These are phyloP conservation scores for Penstemon eatonii DNA, from an alignment of 257 asterid species.

Conservation along the genomic window DNA sequence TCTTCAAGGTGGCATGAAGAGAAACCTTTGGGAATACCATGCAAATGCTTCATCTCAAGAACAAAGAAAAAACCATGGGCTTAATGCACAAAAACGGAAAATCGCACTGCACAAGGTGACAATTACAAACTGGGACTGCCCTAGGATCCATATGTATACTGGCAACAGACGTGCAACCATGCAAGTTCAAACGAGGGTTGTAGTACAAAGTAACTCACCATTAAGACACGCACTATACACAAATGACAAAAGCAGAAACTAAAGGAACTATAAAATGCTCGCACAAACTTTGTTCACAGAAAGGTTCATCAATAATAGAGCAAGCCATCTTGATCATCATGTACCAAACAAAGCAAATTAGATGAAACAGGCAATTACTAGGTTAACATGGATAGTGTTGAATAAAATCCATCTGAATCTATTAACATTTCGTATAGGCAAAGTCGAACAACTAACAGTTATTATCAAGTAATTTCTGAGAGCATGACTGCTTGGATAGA, in stretches of 20 bases:
- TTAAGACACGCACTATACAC: not conserved
- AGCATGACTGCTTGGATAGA: not conserved
- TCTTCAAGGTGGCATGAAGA: not conserved
- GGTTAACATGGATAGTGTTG: not conserved
- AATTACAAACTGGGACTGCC: not conserved
- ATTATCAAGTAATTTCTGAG: not conserved
- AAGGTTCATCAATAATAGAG: not conserved
- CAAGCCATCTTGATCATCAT: not conserved
- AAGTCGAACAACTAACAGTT: not conserved
- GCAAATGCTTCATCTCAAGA: not conserved
- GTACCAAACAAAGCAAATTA: constrained; percentile 3
- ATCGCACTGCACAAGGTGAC: not conserved
- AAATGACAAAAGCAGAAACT: not conserved
- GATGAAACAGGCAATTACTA: not conserved
- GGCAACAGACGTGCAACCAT: too few species aligned
- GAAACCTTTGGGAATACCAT: not conserved
- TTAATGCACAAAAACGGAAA: not conserved
- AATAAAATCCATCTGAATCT: not conserved
- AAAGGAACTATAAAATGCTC: not conserved
- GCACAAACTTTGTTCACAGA: not conserved
- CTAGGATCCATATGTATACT: not conserved
- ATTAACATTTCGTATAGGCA: not conserved
- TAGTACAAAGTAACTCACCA: not conserved
- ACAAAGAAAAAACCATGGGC: too few species aligned
- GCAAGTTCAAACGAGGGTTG: not conserved